These are phyloP conservation scores for Cyathus striatus DNA, from an alignment of 768 basidiomycete genomes.

Conservation along the genomic window DNA sequence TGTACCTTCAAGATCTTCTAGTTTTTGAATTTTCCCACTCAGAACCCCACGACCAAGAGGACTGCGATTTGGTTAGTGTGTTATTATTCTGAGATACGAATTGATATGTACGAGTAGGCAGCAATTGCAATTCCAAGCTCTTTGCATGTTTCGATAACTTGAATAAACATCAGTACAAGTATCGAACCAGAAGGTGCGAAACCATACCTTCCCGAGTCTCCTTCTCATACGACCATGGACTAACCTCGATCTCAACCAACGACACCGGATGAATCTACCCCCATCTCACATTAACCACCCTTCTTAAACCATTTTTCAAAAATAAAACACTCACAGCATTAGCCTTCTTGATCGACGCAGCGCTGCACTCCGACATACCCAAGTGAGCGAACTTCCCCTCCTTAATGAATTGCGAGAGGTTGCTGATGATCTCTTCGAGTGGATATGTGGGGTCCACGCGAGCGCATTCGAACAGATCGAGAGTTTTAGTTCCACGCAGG, in stretches of 20 bases:
- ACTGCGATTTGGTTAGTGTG: conserved; percentile 50
- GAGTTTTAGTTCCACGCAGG: conserved; percentile 44
- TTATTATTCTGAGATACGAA: conserved; percentile 15
- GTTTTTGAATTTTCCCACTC: conserved; percentile 6
- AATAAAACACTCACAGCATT: conserved; percentile 16
- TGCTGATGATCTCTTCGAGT: conserved; percentile 39
- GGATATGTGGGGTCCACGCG: conserved; percentile 36
- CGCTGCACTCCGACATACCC: conserved; percentile 53
- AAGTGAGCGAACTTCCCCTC: conserved; percentile 60
- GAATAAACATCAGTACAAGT: not conserved
- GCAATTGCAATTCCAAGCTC: conserved; percentile 54
- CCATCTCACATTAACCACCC: not conserved
- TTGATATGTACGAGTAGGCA: conserved; percentile 47
- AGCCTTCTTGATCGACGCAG: conserved; percentile 38
- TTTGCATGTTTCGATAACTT: conserved; percentile 45
- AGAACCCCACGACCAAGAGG: conserved; percentile 30
- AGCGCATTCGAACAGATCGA: conserved; percentile 58
- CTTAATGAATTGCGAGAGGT: conserved; percentile 37
- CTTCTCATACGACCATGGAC: conserved; percentile 53
- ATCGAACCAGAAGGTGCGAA: not conserved
- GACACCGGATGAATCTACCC: conserved; percentile 49
- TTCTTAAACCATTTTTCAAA: too few relatives aligned
- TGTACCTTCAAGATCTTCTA: too few relatives aligned
- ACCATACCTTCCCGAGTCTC: conserved; percentile 42
- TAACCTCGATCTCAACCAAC: conserved; percentile 64